phyloP scores from a whole-genome alignment of 768 basidiomycete species.

The Russula earlei region DNA sequence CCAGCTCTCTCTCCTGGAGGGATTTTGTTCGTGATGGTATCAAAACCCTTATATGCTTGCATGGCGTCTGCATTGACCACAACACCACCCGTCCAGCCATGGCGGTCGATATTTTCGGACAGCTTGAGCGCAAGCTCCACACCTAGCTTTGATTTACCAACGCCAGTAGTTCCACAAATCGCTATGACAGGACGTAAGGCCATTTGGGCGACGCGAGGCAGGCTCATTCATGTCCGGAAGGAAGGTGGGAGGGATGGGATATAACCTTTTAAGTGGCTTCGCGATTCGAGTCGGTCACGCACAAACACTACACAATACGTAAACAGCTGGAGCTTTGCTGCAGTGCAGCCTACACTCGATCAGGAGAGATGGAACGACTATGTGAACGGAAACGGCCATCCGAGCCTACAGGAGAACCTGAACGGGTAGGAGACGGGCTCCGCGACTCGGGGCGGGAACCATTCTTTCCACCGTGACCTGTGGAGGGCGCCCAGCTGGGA shows the following conservation, averaged over 20 bases:
- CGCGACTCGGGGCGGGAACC: constrained; percentile 57
- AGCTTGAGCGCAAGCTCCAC: constrained; percentile 73
- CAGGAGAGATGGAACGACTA: constrained; percentile 32
- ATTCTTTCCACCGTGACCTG: constrained; percentile 49
- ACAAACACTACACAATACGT: no score
- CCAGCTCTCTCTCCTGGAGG: constrained; percentile 65
- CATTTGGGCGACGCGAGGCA: constrained; percentile 22
- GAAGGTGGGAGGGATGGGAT: background rate
- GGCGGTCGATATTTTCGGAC: constrained; percentile 26
- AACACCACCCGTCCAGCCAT: constrained; percentile 51
- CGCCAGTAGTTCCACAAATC: constrained; percentile 90
- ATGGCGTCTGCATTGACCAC: constrained; percentile 96
- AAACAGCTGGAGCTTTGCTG: no score
- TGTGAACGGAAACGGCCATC: constrained; percentile 25
- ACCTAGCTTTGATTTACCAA: constrained; percentile 89
- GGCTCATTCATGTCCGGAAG: background rate
- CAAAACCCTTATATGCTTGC: constrained; percentile 90
- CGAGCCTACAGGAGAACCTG: constrained; percentile 24
- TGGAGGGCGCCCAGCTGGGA: constrained; percentile 29
- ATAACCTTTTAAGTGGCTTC: no score
- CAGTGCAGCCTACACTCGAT: constrained; percentile 41
- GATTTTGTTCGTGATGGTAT: constrained; percentile 92
- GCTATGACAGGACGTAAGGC: constrained; percentile 60
- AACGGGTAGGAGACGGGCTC: constrained; percentile 29
- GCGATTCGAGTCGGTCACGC: no score